phyloP scores from a whole-genome alignment of 805 yeast genomes.

The Kazachstania psychrophila region DNA sequence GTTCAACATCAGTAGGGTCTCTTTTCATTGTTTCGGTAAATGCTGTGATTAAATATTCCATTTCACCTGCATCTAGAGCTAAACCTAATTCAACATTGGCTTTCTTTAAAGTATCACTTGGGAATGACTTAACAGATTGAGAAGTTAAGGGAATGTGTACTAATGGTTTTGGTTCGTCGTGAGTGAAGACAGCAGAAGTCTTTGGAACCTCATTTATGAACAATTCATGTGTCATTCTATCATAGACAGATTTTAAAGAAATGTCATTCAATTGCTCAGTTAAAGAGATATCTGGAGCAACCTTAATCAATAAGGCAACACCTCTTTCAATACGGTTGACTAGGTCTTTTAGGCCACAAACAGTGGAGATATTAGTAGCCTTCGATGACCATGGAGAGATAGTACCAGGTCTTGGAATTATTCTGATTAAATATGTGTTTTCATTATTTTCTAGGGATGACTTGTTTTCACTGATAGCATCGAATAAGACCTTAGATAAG shows the following conservation, averaged over 20 bases:
- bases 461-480: constrained; percentile 23
- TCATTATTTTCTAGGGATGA: constrained; percentile 18
- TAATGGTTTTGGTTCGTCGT: constrained; percentile 74
- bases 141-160: constrained; percentile 58
- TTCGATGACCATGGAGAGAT: constrained; percentile 99
- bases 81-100: constrained; percentile 83
- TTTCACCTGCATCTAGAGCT: constrained; percentile 92
- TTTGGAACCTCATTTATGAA: constrained; percentile 54
- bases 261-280: constrained; percentile 44
- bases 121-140: constrained; percentile 19
- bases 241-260: constrained; percentile 65
- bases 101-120: constrained; percentile 48
- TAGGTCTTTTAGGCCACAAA: constrained; percentile 66
- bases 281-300: constrained; percentile 63
- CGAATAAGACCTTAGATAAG: constrained; percentile 16
- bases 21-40: constrained; percentile 68
- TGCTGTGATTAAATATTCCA: constrained; percentile 75
- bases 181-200: constrained; percentile 62
- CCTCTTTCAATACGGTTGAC: constrained; percentile 91
- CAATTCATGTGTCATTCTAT: constrained; percentile 86
- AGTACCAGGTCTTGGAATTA: constrained; percentile 90
- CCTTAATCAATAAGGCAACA: constrained; percentile 58
- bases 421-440: constrained; percentile 53
- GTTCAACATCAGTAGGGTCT: constrained; percentile 95
- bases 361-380: constrained; percentile 89